Base-by-base conservation (phyloP, 192 early-diverging fungal species). In the Entrophospora sp. region DNA sequence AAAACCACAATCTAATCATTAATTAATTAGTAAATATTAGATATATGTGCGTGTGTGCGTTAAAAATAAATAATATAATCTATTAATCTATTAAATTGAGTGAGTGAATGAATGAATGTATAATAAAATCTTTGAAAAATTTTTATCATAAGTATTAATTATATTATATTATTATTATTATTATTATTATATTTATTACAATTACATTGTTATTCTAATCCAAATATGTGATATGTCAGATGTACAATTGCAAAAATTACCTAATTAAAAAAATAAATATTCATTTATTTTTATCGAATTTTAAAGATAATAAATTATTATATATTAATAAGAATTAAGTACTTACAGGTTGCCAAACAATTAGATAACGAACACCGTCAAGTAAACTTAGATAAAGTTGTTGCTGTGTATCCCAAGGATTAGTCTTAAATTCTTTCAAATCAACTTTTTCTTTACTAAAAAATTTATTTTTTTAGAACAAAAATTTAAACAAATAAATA, bases 391-490 rank as follows among this genome's bases (percentile, higher is more conserved):
- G 66, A 40, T 84, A 84, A 16, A 84, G 71, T 48, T 84, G 83
- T 60, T 84, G 83, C 31, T 81, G 81, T 10, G 83, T 84, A 61
- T 84, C 83, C 83, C 83, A 84, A 66, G 83, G 83, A 48, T 84
- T 84, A 16, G 74, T 79, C 71, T 84, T 81, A 65, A 84, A 82
- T 30, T 78, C 77, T 36, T 81, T 78, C 56, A 84, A 44, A 67
- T 84, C 78, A 3, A 84, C 83, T 53, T 84, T 84, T 65, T 84
- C 83, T 63, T 84, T 84, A 64, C 83, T 53, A 62, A 61, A 40
- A 8, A 44, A 31, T 32, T n/a, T 8, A 35, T 34, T 8, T 5
- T 52, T 1, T 28, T 36, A 5, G 44, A 28, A 42, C 25, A 61
- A 45, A n/a, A 61, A 42, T 45, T 27, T 28, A 43, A 28, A n/a